Conservation (phyloP, 2,329 filamentous ascomycete species). For the Penicillium sp. region DNA sequence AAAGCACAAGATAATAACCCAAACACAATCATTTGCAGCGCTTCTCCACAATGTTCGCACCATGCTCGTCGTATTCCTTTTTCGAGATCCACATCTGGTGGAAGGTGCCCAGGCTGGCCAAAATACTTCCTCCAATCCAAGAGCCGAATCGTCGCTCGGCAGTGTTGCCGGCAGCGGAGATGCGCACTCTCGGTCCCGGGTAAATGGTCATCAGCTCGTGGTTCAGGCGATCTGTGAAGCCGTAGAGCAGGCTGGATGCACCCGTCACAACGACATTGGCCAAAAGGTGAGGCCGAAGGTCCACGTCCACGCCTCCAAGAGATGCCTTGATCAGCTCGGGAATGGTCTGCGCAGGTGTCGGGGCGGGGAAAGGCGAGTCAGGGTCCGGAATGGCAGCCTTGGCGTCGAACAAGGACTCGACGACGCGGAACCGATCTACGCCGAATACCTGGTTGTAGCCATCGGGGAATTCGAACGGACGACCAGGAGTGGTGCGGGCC, state of each 20-base stretch:
- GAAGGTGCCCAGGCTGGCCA: conserved; percentile 92
- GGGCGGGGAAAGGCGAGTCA: conserved; percentile 44
- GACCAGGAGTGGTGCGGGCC: conserved; percentile 65
- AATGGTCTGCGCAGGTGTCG: conserved; percentile 70
- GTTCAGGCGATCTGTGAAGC: conserved; percentile 85
- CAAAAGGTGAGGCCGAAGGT: conserved; percentile 75
- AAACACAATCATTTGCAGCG: conserved; percentile 65
- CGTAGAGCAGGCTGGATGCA: conserved; percentile 77
- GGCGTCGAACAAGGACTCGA: conserved; percentile 88
- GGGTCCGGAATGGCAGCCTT: conserved; percentile 59
- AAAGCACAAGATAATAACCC: conserved; percentile 14
- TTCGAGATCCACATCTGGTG: conserved; percentile 99
- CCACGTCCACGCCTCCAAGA: conserved; percentile 76
- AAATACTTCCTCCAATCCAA: conserved; percentile 94
- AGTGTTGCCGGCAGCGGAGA: conserved; percentile 78
- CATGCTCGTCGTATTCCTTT: conserved; percentile 97
- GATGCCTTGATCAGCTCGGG: conserved; percentile 73
- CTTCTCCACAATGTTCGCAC: conserved; percentile 85
- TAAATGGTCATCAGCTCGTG: conserved; percentile 75
- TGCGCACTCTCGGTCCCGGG: conserved; percentile 77
- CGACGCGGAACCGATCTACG: conserved; percentile 75
- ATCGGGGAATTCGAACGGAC: conserved; percentile 94
- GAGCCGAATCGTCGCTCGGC: conserved; percentile 86
- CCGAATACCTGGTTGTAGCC: conserved; percentile 95
- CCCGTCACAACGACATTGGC: conserved; percentile 91